Conservation (phyloP, 306 rosid genomes). For the Astragalus membranaceus region DNA sequence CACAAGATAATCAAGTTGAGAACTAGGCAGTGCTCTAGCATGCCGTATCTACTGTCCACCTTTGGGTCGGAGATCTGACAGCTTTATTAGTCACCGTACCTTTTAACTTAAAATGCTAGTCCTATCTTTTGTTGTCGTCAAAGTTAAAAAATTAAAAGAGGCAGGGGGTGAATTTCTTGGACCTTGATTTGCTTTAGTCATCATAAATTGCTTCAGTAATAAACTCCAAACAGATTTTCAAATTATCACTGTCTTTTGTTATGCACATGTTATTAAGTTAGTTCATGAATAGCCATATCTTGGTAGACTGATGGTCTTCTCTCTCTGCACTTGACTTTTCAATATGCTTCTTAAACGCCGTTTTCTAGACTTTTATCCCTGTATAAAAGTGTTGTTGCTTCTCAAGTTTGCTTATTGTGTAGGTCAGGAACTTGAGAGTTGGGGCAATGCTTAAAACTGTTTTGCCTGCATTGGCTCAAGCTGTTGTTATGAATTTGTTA, state of each 20-base stretch:
- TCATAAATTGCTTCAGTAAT: not conserved
- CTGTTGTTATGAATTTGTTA: slow-evolving; percentile 60
- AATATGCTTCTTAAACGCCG: not conserved
- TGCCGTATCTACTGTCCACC: not conserved
- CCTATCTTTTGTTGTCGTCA: not conserved
- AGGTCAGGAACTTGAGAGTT: slow-evolving; percentile 80
- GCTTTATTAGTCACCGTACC: not conserved
- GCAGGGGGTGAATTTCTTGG: not conserved
- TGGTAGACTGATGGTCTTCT: not conserved
- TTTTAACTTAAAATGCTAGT: not conserved
- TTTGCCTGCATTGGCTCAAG: slow-evolving; percentile 83
- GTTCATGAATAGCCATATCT: not conserved
- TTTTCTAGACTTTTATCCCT: not conserved
- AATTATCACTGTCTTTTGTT: not conserved
- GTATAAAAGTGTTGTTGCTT: not conserved
- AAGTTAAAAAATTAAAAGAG: not conserved
- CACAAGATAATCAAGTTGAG: not conserved
- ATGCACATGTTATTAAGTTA: not conserved
- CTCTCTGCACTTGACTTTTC: not conserved
- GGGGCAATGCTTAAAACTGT: slow-evolving; percentile 94
- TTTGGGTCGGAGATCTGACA: not conserved
- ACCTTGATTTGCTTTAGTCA: not conserved
- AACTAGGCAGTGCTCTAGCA: not conserved
- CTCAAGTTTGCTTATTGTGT: slow-evolving; percentile 18
- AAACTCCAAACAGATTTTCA: not conserved